Percentiles rank a stretch among this genome's conserved stretches.
Conservation (phyloP, 139 green algal species). For the Picochlorum sp. region DNA sequence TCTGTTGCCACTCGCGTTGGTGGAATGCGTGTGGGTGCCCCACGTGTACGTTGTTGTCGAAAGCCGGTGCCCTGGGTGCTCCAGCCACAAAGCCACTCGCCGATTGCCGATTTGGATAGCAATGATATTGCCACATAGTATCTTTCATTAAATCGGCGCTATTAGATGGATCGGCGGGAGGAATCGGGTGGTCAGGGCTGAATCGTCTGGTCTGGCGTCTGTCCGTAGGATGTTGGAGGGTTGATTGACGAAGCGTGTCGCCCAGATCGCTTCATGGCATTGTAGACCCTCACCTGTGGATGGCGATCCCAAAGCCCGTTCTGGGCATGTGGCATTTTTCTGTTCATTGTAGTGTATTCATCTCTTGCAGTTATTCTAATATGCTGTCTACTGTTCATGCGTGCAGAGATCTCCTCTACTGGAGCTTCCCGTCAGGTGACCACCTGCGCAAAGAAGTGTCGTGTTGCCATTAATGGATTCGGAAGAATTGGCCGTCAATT, state of each 20-base stretch:
- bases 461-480: constrained; percentile 99
- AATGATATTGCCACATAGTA: no score
- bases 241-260: no score
- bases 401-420: constrained; percentile 6
- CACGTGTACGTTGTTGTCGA: neutral
- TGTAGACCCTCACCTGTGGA: no score
- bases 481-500: constrained; percentile 95
- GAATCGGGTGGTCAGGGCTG: constrained; percentile 4
- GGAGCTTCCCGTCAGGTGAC: constrained; percentile 32
- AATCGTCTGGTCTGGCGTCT: neutral
- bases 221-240: neutral
- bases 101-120: no score
- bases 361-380: neutral
- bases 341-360: neutral
- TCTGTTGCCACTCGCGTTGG: constrained; percentile 6
- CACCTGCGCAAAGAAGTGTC: constrained; percentile 76
- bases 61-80: no score
- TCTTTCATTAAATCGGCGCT: no score
- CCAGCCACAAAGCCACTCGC: no score
- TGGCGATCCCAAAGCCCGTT: no score
- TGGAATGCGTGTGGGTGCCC: constrained; percentile 11
- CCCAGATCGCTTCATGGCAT: no score
- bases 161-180: no score
- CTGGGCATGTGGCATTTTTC: no score
- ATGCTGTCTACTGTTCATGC: neutral